phyloP scores from a whole-genome alignment of 169 alveolate species.

The Eimeria brunetti region DNA sequence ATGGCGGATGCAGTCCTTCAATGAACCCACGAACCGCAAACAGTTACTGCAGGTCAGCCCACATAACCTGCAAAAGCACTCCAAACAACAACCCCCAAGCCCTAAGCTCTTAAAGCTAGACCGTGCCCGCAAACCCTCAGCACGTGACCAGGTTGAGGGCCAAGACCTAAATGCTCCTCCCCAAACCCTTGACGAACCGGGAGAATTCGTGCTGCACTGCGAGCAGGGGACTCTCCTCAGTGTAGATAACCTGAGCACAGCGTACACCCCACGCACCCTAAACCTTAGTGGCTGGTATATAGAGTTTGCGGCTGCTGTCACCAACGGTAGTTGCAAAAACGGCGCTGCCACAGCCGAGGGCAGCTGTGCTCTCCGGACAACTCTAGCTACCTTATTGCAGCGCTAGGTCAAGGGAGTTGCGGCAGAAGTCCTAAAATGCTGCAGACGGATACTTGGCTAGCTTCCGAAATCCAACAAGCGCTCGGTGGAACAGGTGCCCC shows the following conservation, averaged over 20 bases:
- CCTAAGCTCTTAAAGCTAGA: not conserved
- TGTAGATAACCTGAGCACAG: constrained; percentile 22
- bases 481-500: not conserved
- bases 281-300: not conserved
- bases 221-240: constrained; percentile 27
- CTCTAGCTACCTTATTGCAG: not conserved
- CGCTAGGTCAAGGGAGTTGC: not conserved
- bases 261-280: not conserved
- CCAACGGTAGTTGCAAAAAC: not conserved
- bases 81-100: not conserved
- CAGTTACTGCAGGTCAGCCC: constrained; percentile 48
- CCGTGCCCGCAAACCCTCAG: not conserved
- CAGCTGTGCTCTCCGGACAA: not conserved
- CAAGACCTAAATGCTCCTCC: not conserved
- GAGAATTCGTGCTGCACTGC: constrained; percentile 70
- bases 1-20: constrained; percentile 41
- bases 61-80: constrained; percentile 25
- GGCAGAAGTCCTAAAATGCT: not conserved
- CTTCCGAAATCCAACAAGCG: not conserved
- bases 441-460: not conserved
- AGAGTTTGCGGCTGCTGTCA: not conserved
- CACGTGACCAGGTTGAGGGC: not conserved
- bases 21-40: constrained; percentile 53
- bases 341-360: not conserved
- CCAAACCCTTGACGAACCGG: constrained; percentile 20